These are phyloP conservation scores for Epicoccum sorghinum DNA, from an alignment of 2,329 filamentous ascomycete species.

Conservation along the genomic window DNA sequence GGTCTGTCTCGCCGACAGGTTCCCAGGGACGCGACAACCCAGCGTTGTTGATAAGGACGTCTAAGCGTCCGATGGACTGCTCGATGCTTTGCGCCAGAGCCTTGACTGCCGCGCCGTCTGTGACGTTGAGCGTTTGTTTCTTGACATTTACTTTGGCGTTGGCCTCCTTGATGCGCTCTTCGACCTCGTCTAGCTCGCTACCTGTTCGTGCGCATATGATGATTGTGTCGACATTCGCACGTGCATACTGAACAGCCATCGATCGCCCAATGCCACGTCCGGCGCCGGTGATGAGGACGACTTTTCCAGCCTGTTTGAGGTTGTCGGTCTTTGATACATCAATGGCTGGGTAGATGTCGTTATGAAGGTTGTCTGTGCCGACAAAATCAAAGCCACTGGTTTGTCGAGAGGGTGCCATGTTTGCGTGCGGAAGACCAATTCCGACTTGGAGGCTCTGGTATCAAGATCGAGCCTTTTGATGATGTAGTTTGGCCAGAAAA, in stretches of 20 bases:
- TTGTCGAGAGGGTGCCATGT: conserved; percentile 3
- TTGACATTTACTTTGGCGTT: conserved; percentile 52
- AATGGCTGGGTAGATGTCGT: conserved; percentile 62
- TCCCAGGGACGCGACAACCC: conserved; percentile 43
- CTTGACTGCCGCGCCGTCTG: conserved; percentile 46
- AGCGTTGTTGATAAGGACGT: conserved; percentile 59
- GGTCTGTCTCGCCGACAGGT: conserved; percentile 44
- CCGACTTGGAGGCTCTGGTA: neutral
- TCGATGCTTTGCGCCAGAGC: conserved; percentile 43
- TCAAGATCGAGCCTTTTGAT: neutral
- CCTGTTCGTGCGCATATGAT: conserved; percentile 60
- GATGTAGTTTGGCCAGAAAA: neutral
- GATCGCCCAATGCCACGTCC: conserved; percentile 61
- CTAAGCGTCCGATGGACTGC: conserved; percentile 37
- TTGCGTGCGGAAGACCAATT: neutral
- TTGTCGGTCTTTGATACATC: conserved; percentile 46
- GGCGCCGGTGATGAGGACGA: conserved; percentile 62
- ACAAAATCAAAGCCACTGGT: conserved; percentile 23
- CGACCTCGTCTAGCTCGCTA: conserved; percentile 45
- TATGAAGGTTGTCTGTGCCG: conserved; percentile 39
- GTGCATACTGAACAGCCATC: conserved; percentile 62
- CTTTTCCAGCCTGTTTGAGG: conserved; percentile 46
- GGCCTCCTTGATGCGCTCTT: conserved; percentile 46
- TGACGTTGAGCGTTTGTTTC: conserved; percentile 53
- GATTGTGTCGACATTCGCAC: conserved; percentile 59